These are phyloP conservation scores for Piper longum DNA, from an alignment of 164 flowering plant genomes.

Conservation along the genomic window DNA sequence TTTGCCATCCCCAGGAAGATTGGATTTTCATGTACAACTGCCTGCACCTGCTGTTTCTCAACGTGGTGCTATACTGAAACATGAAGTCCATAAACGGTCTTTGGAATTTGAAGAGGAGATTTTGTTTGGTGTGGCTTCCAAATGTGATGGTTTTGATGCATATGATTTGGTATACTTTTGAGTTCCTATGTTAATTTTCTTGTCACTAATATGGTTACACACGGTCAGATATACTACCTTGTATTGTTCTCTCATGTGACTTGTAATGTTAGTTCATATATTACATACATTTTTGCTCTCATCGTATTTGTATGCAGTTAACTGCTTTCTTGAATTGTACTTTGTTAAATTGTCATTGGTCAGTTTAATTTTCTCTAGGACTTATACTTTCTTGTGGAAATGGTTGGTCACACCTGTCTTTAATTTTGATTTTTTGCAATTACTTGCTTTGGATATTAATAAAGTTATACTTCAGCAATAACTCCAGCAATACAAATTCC, in stretches of 20 bases:
- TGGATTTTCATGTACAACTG: slow-evolving; percentile 83
- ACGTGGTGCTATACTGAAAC: slow-evolving; percentile 68
- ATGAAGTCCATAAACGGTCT: slow-evolving; percentile 72
- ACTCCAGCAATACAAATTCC: too few relatives aligned
- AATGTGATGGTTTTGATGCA: slow-evolving; percentile 96
- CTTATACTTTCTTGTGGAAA: neutral
- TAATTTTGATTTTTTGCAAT: neutral
- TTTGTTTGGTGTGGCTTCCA: slow-evolving; percentile 57
- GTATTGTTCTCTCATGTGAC: neutral
- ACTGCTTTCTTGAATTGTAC: too few relatives aligned
- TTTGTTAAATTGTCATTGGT: neutral
- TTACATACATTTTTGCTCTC: too few relatives aligned
- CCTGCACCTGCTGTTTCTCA: slow-evolving; percentile 74
- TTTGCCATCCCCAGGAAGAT: slow-evolving; percentile 50
- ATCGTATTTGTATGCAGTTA: too few relatives aligned
- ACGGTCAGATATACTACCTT: neutral
- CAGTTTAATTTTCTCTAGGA: neutral
- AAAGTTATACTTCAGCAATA: too few relatives aligned
- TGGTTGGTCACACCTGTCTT: neutral
- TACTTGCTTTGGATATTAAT: too few relatives aligned
- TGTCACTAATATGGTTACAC: neutral
- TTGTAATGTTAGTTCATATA: too few relatives aligned
- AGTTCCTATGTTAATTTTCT: neutral
- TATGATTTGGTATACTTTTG: slow-evolving; percentile 68
- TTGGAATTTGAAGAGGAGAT: slow-evolving; percentile 56